Base-by-base conservation (phyloP, 148 eudicot species). In the Heliamphora exappendiculata region DNA sequence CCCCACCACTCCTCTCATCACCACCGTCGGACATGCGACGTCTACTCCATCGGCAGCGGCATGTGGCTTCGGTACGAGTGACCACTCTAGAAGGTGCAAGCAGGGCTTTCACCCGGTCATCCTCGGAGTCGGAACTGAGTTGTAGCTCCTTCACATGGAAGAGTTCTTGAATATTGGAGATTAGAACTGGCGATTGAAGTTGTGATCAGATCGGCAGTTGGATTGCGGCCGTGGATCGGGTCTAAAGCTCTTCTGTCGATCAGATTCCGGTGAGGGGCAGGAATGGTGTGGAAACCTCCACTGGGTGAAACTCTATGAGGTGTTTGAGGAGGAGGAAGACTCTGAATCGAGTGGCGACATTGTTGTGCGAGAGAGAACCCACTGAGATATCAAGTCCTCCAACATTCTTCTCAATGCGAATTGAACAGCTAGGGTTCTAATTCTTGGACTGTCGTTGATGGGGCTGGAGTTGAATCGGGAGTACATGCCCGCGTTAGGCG, bases 231-330 rank as follows among this genome's bases (percentile, higher is more conserved):
- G 69, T 12, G 77, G 80, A 6, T 53, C 59, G 29, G n/a, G n/a
- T n/a, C n/a, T n/a, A n/a, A n/a, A n/a, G n/a, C n/a, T n/a, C n/a
- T n/a, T n/a, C n/a, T n/a, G n/a, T n/a, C n/a, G n/a, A n/a, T n/a
- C n/a, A n/a, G 77, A 49, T 29, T 77, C 77, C 24, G 50, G 76
- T 2, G 78, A 50, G 12, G 84, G 72, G 53, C 29, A 8, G 3
- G 83, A 74, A 6, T 78, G 79, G 85, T 75, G 84, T 69, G 94
- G 87, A 72, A 94, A 91, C 11, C 86, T 86, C 97, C 98, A 93
- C 45, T 91, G 97, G 20, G 98, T 91, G 82, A 93, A 93, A 66
- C 98, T 93, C 54, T 93, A 96, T 7, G 98, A 93, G 41, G 96
- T 86, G 79, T 72, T 82, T 22, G 98, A 88, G 22, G 98, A 88